These are phyloP conservation scores for Podaxis mareebaensis DNA, from an alignment of 768 basidiomycete genomes.

Conservation along the genomic window DNA sequence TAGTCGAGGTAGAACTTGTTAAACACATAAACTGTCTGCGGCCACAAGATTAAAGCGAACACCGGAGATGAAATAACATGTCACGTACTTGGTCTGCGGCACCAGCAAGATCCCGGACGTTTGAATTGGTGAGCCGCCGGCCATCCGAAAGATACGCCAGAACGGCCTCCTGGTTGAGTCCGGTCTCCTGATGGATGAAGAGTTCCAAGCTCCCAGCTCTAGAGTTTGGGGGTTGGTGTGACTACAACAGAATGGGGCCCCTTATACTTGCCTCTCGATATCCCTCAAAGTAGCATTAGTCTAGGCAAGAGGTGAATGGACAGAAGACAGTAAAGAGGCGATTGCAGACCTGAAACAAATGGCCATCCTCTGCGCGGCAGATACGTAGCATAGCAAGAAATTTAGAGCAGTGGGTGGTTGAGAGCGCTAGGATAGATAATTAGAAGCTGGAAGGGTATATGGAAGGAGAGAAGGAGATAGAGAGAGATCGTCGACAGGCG, in stretches of 20 bases:
- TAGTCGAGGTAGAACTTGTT: conserved; percentile 80
- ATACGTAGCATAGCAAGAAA: conserved; percentile 54
- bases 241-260: background rate
- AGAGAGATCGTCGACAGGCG: conserved; percentile 2
- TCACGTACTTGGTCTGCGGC: conserved; percentile 69
- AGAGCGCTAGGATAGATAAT: conserved; percentile 5
- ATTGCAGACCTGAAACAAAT: conserved; percentile 53
- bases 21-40: conserved; percentile 75
- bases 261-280: conserved; percentile 57
- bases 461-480: background rate
- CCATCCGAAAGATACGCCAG: conserved; percentile 84
- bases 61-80: background rate
- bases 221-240: conserved; percentile 12
- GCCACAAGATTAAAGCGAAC: background rate
- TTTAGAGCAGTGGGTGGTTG: background rate
- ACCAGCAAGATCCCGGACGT: conserved; percentile 75
- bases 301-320: conserved; percentile 26
- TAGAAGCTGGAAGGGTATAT: conserved; percentile 9
- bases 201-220: conserved; percentile 70
- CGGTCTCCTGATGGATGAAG: conserved; percentile 72
- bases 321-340: conserved; percentile 1
- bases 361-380: conserved; percentile 66
- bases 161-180: conserved; percentile 66
- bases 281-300: conserved; percentile 72
- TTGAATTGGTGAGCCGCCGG: conserved; percentile 65